Base-by-base conservation (phyloP, 768 basidiomycete species). In the Agrocybe praecox region DNA sequence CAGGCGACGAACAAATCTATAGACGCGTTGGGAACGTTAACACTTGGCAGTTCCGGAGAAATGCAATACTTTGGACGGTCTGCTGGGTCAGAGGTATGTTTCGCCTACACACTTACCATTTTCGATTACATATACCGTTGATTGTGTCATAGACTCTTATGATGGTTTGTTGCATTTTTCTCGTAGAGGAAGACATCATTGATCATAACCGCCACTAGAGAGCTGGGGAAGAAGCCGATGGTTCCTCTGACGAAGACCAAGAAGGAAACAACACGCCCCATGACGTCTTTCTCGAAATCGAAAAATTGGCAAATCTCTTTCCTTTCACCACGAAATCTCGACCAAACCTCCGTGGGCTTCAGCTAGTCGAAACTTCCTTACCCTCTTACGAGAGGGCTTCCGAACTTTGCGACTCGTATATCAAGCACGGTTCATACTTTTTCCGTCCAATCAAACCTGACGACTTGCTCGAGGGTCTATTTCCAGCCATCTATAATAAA, bases 31-130 rank as follows among this genome's bases (percentile, higher is more conserved):
- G 87, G 87, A 0, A 86, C 87, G 1, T 63, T 89, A 52, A 85
- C 86, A 2, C 68, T 89, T 10, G 81, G 80, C 24, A 83, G 83
- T 50, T 77, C 82, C 14, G 87, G 87, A 17, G 76, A 83, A 55
- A 76, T 83, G 55, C 84, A 82, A 62, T 89, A 87, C 63, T 86
- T 86, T 62, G 87, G 87, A 17, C 74, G 83, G 23, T 84, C 84
- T 9, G 86, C 84, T 34, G 85, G 85, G 2, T 80, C 84, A n/a
- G 85, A 87, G 74, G 79, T 82, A 49, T 44, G 69, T 60, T 49
- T 52, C 22, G 23, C 53, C 40, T 43, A 26, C 46, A 26, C n/a
- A n/a, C n/a, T n/a, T 53, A 7, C 8, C 32, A 22, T 2, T 9
- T 45, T 29, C 19, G 14, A 19, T n/a, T n/a, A n/a, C n/a, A n/a